A percentile compares a stretch with the other conserved stretches of the same genome.
Conservation (phyloP, 768 basidiomycete genomes). For the Mycena metata region DNA sequence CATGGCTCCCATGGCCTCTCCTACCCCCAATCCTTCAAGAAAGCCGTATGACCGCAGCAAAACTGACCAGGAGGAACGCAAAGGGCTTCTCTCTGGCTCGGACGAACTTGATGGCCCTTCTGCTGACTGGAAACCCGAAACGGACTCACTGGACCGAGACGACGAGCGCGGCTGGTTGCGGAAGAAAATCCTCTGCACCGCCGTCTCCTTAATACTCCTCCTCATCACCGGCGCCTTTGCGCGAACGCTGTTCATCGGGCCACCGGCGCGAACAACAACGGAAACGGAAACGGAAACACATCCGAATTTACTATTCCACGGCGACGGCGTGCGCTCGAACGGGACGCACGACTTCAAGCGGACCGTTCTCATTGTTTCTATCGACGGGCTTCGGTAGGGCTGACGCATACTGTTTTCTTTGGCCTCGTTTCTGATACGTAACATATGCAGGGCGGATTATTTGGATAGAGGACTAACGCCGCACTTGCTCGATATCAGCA, state of each 20-base stretch:
- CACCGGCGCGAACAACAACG: slow-evolving; percentile 30
- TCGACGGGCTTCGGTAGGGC: slow-evolving; percentile 82
- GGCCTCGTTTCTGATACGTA: slow-evolving; percentile 24
- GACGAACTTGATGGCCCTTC: slow-evolving; percentile 32
- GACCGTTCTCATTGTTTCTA: slow-evolving; percentile 87
- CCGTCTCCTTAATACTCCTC: slow-evolving; percentile 56
- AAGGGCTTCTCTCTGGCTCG: slow-evolving; percentile 53
- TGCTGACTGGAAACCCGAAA: slow-evolving; percentile 43
- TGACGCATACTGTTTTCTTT: not conserved
- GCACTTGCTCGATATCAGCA: slow-evolving; percentile 83
- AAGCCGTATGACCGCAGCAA: slow-evolving; percentile 6
- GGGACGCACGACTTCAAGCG: slow-evolving; percentile 87
- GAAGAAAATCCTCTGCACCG: slow-evolving; percentile 54
- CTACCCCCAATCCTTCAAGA: slow-evolving; percentile 1
- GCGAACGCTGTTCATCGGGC: slow-evolving; percentile 50
- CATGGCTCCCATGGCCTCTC: slow-evolving; percentile 20
- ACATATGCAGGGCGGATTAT: slow-evolving; percentile 78
- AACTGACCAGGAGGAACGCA: slow-evolving; percentile 51
- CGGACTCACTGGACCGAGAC: slow-evolving; percentile 38
- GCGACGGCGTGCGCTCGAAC: slow-evolving; percentile 70
- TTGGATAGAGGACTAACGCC: slow-evolving; percentile 89
- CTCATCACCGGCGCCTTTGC: slow-evolving; percentile 59
- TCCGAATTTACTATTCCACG: slow-evolving; percentile 52
- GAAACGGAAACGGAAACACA: slow-evolving; percentile 34
- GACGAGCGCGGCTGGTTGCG: slow-evolving; percentile 50